Evolutionary conservation across 2,329 filamentous ascomycete species (phyloP), one percentile per base, ranked within the genome.

Genomic region (Biscogniauxia mediterranea): DNA sequence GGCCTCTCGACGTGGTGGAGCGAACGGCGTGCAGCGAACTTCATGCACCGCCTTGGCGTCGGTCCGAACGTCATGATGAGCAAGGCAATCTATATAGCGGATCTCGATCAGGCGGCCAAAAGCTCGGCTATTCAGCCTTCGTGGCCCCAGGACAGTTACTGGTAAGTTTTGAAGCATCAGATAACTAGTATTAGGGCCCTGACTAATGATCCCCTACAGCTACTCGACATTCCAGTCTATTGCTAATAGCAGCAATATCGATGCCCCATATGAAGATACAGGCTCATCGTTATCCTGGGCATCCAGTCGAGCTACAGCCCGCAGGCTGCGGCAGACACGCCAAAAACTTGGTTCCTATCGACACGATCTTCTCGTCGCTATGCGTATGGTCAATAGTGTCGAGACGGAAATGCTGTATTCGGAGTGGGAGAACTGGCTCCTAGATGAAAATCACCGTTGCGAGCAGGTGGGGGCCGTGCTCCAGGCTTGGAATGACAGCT

Each of bases 371-470:
- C 79, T 98, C 2, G 93, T 99, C 5, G 93, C 93, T 5, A 87
- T 98, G 80, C 87, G 93, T 4, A 86, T 97, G 2, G 89, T 98
- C 63, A 97, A 98, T 76, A 89, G 85, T 60, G 87, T 98, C 26
- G 95, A 98, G 80, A 84, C 85, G 61, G 93, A 97, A 75, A 89
- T 97, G 74, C 77, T 98, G 58, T 85, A 87, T 70, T 89, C 90
- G 0, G 94, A 97, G 75, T 99, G 93, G 89, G 93, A 97, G 78
- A 91, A 91, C 65, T 99, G 94, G 93, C 83, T 98, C 28, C 77
- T 85, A 2, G 89, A 91, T 67, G 95, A 99, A 78, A 89, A 87
- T 65, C 76, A 81, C 38, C 85, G 91, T 55, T 99, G 95, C 74
- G 85, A 86, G 60, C 85, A 89, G 71, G 79, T 85, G 5, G 77